Conservation (phyloP, 1,284 basidiomycete genomes). For the Apiotrichum gamsii region DNA sequence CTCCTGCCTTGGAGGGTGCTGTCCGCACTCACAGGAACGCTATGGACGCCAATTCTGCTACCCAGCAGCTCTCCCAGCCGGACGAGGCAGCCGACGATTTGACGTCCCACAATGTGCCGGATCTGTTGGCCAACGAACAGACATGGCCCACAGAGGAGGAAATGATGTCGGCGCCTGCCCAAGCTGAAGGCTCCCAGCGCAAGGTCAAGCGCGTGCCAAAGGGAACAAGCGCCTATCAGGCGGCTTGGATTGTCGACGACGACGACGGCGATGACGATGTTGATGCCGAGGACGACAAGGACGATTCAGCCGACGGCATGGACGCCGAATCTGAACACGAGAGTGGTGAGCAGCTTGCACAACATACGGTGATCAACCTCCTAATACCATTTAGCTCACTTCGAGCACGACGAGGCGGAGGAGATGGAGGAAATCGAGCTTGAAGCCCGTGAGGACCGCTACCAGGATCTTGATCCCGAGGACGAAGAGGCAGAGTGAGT, state of each 20-base stretch:
- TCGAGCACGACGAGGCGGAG: slow-evolving; percentile 50
- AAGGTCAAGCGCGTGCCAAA: slow-evolving; percentile 72
- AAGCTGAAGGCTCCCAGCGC: slow-evolving; percentile 48
- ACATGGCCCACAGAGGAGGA: slow-evolving; percentile 99
- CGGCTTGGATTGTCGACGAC: slow-evolving; percentile 85
- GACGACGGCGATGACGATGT: slow-evolving; percentile 52
- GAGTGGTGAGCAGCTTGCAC: slow-evolving; percentile 23
- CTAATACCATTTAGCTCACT: slow-evolving; percentile 14
- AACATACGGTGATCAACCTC: slow-evolving; percentile 44
- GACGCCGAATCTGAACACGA: slow-evolving; percentile 31
- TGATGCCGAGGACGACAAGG: slow-evolving; percentile 43
- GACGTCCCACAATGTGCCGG: slow-evolving; percentile 77
- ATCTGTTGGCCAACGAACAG: slow-evolving; percentile 87
- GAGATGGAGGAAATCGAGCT: slow-evolving; percentile 62
- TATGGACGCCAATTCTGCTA: not conserved
- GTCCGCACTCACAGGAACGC: too few species aligned
- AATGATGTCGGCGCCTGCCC: slow-evolving; percentile 54
- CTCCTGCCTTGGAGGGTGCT: slow-evolving; percentile 9
- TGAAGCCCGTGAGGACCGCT: slow-evolving; percentile 43
- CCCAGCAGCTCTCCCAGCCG: slow-evolving; percentile 26
- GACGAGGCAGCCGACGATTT: slow-evolving; percentile 76
- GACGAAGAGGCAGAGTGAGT: slow-evolving; percentile 78
- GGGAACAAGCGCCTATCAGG: slow-evolving; percentile 88
- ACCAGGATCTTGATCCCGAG: slow-evolving; percentile 56
- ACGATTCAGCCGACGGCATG: slow-evolving; percentile 30